Evolutionary conservation across 768 basidiomycete species (phyloP).

Genomic region (Rhizopogon vesiculosus): DNA sequence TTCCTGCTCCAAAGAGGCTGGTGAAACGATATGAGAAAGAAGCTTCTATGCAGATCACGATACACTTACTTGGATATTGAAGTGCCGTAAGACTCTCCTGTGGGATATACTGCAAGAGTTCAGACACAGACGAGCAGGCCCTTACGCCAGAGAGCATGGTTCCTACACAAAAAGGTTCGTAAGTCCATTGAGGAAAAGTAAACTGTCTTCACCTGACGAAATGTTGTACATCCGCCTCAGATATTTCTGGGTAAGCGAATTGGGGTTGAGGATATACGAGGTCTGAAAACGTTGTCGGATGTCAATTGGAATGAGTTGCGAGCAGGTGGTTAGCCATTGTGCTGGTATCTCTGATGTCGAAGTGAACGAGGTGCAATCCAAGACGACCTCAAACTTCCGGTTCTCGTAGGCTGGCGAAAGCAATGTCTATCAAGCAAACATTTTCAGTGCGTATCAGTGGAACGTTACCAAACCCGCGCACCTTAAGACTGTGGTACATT

Average conservation of each 20-base stretch:
- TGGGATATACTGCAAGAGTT: conserved; percentile 55
- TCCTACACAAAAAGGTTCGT: conserved; percentile 30
- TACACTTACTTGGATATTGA: conserved; percentile 48
- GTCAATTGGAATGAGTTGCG: conserved; percentile 70
- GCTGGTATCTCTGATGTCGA: conserved; percentile 74
- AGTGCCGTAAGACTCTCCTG: conserved; percentile 42
- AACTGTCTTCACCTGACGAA: conserved; percentile 36
- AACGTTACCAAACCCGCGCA: conserved; percentile 15
- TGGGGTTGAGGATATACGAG: conserved; percentile 71
- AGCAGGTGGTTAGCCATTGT: conserved; percentile 76
- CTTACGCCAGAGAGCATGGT: conserved; percentile 49
- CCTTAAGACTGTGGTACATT: conserved; percentile 77
- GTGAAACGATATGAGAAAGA: conserved; percentile 1
- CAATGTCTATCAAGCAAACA: conserved; percentile 39
- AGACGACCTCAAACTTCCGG: conserved; percentile 61
- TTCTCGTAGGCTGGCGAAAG: conserved; percentile 41
- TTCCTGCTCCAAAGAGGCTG: conserved; percentile 65
- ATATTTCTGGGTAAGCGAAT: conserved; percentile 65
- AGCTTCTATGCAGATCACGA: neutral
- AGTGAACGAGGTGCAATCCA: conserved; percentile 80
- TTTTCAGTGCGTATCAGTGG: neutral
- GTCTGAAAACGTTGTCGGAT: conserved; percentile 56
- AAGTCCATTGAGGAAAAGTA: neutral
- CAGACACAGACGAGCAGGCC: conserved; percentile 58
- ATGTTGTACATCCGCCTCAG: conserved; percentile 75